A percentile compares a stretch with the other conserved stretches of the same genome.
Conservation (phyloP, 352 stramenopile genomes). For the Phytophthora europaea region DNA sequence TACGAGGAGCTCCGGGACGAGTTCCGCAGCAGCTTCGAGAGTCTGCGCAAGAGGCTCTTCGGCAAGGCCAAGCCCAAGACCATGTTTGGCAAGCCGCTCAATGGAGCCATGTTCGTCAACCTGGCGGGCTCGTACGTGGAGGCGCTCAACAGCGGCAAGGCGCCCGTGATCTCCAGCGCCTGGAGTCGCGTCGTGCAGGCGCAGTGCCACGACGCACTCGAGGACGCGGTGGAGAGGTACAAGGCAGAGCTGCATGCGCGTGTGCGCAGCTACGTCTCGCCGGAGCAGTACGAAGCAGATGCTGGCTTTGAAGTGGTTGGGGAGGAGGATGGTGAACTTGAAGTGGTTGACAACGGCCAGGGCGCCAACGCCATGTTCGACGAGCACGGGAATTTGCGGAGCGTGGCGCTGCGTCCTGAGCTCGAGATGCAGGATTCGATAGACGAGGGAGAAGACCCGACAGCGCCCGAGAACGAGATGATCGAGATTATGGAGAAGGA, state of each 20-base stretch:
- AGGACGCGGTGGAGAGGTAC: conserved; percentile 84
- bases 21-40: conserved; percentile 83
- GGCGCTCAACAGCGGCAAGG: conserved; percentile 89
- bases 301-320: conserved; percentile 46
- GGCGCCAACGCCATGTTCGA: conserved; percentile 80
- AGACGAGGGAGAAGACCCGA: conserved; percentile 49
- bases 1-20: conserved; percentile 85
- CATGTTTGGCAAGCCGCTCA: conserved; percentile 87
- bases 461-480: conserved; percentile 60
- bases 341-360: conserved; percentile 66
- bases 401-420: conserved; percentile 40
- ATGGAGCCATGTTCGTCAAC: conserved; percentile 90
- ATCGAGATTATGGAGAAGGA: conserved; percentile 80
- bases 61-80: conserved; percentile 87
- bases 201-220: conserved; percentile 85
- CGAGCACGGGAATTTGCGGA: conserved; percentile 76
- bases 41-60: conserved; percentile 74
- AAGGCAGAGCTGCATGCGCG: conserved; percentile 68
- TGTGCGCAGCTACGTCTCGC: conserved; percentile 60
- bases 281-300: conserved; percentile 71
- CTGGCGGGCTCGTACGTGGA: conserved; percentile 86
- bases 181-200: conserved; percentile 91
- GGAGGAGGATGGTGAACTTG: conserved; percentile 33
- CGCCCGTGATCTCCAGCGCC: conserved; percentile 89
- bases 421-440: conserved; percentile 21